phyloP scores from a whole-genome alignment of 2,329 filamentous ascomycete species.

The Huntiella savannae region DNA sequence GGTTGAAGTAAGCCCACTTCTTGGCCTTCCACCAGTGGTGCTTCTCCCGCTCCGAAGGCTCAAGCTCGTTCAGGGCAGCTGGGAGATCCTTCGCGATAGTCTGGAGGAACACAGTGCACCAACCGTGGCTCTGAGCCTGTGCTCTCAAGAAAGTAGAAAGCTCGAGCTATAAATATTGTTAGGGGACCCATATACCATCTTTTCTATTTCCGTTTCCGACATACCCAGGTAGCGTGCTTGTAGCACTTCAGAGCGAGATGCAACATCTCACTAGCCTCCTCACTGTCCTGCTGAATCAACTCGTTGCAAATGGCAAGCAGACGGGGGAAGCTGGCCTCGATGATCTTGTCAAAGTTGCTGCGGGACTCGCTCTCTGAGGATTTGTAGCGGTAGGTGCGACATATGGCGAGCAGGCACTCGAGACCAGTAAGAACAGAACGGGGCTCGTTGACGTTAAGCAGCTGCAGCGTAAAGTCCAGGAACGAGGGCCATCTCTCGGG shows the following conservation, averaged over 20 bases:
- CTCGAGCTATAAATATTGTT: constrained; percentile 46
- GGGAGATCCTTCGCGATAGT: constrained; percentile 76
- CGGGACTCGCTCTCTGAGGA: constrained; percentile 54
- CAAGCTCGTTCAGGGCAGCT: constrained; percentile 58
- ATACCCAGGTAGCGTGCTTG: constrained; percentile 91
- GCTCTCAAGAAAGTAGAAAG: constrained; percentile 60
- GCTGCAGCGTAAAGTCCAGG: constrained; percentile 75
- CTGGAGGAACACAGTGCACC: constrained; percentile 88
- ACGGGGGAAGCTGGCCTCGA: constrained; percentile 76
- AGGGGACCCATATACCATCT: not conserved
- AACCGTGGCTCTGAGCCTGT: constrained; percentile 71
- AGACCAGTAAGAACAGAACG: constrained; percentile 79
- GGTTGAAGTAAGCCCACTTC: constrained; percentile 97
- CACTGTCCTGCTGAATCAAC: constrained; percentile 72
- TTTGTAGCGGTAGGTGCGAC: constrained; percentile 91
- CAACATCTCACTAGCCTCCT: constrained; percentile 93
- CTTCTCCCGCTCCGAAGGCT: constrained; percentile 65
- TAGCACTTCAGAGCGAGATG: constrained; percentile 89
- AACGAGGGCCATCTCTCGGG: constrained; percentile 87
- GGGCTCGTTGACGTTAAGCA: constrained; percentile 73
- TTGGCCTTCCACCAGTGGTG: constrained; percentile 99
- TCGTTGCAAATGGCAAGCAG: constrained; percentile 73
- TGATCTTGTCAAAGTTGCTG: constrained; percentile 82
- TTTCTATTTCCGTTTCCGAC: constrained; percentile 1
- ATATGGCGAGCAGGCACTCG: constrained; percentile 85